Base-by-base conservation (phyloP, 495 filamentous ascomycete species). In the Chaetomium fimeti region DNA sequence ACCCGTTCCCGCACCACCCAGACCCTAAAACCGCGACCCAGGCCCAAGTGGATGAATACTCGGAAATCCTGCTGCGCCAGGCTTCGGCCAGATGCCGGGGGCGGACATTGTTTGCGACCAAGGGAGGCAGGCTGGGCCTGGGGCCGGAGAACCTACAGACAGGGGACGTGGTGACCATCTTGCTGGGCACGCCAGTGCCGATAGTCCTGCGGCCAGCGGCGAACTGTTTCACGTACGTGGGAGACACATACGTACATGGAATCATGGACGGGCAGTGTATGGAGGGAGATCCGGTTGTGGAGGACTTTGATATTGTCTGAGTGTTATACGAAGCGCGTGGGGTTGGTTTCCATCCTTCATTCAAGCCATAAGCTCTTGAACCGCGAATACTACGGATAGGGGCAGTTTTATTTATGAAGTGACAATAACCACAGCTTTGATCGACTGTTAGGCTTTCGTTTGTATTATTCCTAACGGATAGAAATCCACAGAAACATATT, bases 301-400 rank as follows among this genome's bases (percentile, higher is more conserved):
- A 52, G 24, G 48, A 52, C 24, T 52, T 52, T 22, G 48, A 52
- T 52, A 52, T 52, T 52, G 48, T 22, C 48, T 52, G 48, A 52
- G 12, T 40, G 32, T n/a, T n/a, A n/a, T n/a, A n/a, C n/a, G n/a
- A n/a, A n/a, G n/a, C n/a, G n/a, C n/a, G n/a, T n/a, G n/a, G n/a
- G n/a, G n/a, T n/a, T n/a, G n/a, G n/a, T n/a, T n/a, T n/a, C n/a
- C n/a, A n/a, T n/a, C n/a, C n/a, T n/a, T n/a, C n/a, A n/a, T n/a
- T n/a, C n/a, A n/a, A n/a, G n/a, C n/a, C n/a, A n/a, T n/a, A n/a
- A n/a, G n/a, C n/a, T n/a, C n/a, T n/a, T n/a, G n/a, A n/a, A n/a
- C n/a, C n/a, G n/a, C n/a, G n/a, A n/a, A n/a, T n/a, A n/a, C n/a
- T n/a, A n/a, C n/a, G n/a, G n/a, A n/a, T n/a, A n/a, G n/a, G n/a